A percentile compares a stretch with the other conserved stretches of the same genome.
Evolutionary conservation across 2,329 filamentous ascomycete species (phyloP).

Genomic region (Talaromyces funiculosus): DNA sequence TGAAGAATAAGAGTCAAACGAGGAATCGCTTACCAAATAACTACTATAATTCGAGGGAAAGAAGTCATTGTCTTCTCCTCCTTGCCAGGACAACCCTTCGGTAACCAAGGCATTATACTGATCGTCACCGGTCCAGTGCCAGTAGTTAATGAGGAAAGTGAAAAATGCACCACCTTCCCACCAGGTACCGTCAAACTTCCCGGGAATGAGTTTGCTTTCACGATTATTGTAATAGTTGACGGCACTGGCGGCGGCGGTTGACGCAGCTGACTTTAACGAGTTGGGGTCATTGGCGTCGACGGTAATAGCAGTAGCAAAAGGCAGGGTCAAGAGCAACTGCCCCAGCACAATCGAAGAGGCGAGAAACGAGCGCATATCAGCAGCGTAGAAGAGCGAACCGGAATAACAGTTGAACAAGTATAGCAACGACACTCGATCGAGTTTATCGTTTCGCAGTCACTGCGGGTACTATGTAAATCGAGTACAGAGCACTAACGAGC

Average conservation of each 20-base stretch:
- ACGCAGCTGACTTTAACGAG: constrained; percentile 32
- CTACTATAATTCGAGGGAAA: constrained; percentile 54
- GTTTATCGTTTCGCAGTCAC: not conserved
- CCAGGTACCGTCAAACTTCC: constrained; percentile 45
- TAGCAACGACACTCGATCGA: not conserved
- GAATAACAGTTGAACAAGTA: not conserved
- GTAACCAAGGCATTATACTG: constrained; percentile 64
- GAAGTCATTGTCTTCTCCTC: constrained; percentile 64
- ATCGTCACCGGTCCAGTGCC: constrained; percentile 69
- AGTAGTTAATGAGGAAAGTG: constrained; percentile 67
- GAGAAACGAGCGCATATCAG: constrained; percentile 11
- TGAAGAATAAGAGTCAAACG: not conserved
- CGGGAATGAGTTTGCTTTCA: constrained; percentile 36
- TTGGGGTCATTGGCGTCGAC: constrained; percentile 22
- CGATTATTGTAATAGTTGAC: constrained; percentile 35
- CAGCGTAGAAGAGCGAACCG: not conserved
- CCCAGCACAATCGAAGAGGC: not conserved
- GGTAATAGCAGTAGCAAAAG: constrained; percentile 9
- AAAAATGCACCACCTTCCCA: constrained; percentile 68
- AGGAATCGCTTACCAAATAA: constrained; percentile 18
- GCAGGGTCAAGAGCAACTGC: constrained; percentile 3
- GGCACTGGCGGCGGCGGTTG: constrained; percentile 35
- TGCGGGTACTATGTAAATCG: no score
- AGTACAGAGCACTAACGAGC: not conserved
- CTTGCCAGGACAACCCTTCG: constrained; percentile 65